Evolutionary conservation across 2,329 filamentous ascomycete species (phyloP), one percentile per base, ranked within the genome.

Genomic region (Aspergillus pseudoglaucus): DNA sequence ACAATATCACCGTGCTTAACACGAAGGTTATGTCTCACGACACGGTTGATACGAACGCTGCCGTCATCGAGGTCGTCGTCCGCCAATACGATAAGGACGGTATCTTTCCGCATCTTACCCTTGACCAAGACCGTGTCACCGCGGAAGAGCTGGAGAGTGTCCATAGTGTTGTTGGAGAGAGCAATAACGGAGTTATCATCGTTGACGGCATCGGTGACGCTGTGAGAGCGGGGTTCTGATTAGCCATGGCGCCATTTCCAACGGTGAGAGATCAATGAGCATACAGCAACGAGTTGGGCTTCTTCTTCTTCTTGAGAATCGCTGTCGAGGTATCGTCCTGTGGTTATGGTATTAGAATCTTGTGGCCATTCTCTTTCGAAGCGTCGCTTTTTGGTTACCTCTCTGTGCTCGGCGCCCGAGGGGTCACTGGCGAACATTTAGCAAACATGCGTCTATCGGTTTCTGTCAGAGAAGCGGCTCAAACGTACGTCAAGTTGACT

Each of bases 291-390:
- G 91, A 94, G 76, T 98, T 98, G 63, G 90, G 90, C 88, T 98
- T 98, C 90, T 98, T 98, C 87, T 98, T 98, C 82, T 97, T 97
- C 80, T 96, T 97, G 65, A 98, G 82, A 63, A 98, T 98, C 59
- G 93, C 93, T 41, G 93, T 98, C 46, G 93, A 83, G 53, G 85
- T 89, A 68, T 95, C 93, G 63, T 89, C 84, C 84, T 94, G 37
- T 39, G 30, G 40, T 55, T 49, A 40, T 32, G n/a, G 42, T 38
- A 50, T 63, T 46, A 61, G 56, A 46, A 47, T 52, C 40, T 30
- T 27, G 51, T 38, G 35, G 17, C 50, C 66, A 71, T 42, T 18
- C 32, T 22, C 7, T n/a, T 9, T 23, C 22, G 17, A 6, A 6
- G 30, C n/a, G 22, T 45, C 30, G 18, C 8, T 18, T 53, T 8